Evolutionary conservation across 2,329 filamentous ascomycete species (phyloP).

Genomic region (Fusarium sp.): DNA sequence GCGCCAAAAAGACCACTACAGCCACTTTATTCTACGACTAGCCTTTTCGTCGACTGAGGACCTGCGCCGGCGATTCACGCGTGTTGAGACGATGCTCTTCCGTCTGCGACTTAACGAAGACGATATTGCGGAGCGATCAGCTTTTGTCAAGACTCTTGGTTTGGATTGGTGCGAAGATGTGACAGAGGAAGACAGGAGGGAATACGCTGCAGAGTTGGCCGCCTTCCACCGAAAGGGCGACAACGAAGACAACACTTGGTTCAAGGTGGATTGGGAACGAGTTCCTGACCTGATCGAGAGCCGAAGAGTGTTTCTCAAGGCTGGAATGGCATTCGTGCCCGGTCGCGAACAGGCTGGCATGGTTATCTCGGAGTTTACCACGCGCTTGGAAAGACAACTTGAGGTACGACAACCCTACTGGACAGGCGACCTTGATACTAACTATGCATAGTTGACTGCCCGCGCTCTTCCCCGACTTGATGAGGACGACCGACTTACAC

Average conservation of each 20-base stretch:
- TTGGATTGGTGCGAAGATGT: conserved; percentile 94
- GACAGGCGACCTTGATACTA: neutral
- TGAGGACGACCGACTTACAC: conserved; percentile 89
- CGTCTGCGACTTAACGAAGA: conserved; percentile 83
- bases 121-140: conserved; percentile 75
- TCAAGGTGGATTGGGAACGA: conserved; percentile 95
- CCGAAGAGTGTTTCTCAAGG: conserved; percentile 78
- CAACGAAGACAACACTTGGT: conserved; percentile 85
- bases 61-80: conserved; percentile 83
- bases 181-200: conserved; percentile 78
- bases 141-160: conserved; percentile 80
- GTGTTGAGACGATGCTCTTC: conserved; percentile 91
- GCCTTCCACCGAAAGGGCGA: conserved; percentile 57
- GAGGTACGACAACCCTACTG: conserved; percentile 66
- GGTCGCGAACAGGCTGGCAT: conserved; percentile 87
- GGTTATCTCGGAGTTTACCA: conserved; percentile 87
- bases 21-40: conserved; percentile 93
- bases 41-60: conserved; percentile 95
- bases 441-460: conserved; percentile 75
- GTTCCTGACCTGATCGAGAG: conserved; percentile 91
- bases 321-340: conserved; percentile 91
- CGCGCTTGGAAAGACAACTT: conserved; percentile 81
- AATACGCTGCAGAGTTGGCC: conserved; percentile 70
- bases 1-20: conserved; percentile 95
- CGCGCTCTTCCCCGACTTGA: conserved; percentile 90